Base-by-base conservation (phyloP, 345 rosid genomes). In the Syzygium oleosum region DNA sequence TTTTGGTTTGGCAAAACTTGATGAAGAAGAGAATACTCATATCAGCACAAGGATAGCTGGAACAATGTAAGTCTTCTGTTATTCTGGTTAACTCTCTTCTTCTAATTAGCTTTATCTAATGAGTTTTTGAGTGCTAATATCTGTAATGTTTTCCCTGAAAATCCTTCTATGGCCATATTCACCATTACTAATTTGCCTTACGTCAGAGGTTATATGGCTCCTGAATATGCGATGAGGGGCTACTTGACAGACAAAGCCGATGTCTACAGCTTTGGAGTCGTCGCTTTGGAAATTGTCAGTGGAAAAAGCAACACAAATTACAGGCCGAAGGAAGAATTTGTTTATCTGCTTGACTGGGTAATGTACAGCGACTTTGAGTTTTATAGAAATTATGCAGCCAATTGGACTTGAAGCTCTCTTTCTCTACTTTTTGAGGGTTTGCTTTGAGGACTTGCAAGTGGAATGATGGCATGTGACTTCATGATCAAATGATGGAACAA, bases 181-280 rank as follows among this genome's bases (percentile, higher is more conserved):
- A 49, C n/a, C 25, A 25, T 31, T 10, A 41, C 5, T 83, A 10
- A 25, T 73, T 88, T 61, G 65, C 22, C 27, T 56, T 25, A 13
- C 41, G 38, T 49, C 90, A 95, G 99, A 93, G 99, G 99, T 55
- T 97, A 96, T 90, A 97, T 97, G 99, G 99, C 99, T 88, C 99
- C 99, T 6, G 99, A 97, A 91, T 96, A 97, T 89, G 99, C 99
- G 85, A 96, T 96, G 99, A 95, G 98, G 89, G 99, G 99, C 80
- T 96, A 97, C 93, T 92, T 97, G 94, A 97, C 99, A 6, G 98
- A 96, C 89, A 97, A 97, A 59, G 98, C 98, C 3, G 98, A 97
- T 88, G 97, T 97, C 9, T 97, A 97, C 88, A 97, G 99, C 88
- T 97, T 96, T 12, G 99, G 99, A 54, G 93, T 96, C 41, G 98